Conservation (phyloP, 1,139 yeast genomes). For the Entelexis paramagnoliae region DNA sequence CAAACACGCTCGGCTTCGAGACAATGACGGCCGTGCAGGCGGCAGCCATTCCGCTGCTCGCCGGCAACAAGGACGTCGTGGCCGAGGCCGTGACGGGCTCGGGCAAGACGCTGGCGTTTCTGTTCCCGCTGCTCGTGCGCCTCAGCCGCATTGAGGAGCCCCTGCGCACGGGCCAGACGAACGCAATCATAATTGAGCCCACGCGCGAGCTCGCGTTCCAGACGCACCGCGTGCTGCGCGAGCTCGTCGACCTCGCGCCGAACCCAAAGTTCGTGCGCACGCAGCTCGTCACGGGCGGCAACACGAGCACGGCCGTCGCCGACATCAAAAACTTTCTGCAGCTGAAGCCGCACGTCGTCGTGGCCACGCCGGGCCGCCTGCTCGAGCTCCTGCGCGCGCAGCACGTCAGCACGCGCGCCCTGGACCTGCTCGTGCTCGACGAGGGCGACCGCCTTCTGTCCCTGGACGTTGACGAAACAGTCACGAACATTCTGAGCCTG, state of each 20-base stretch:
- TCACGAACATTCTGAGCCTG: slow-evolving; percentile 54
- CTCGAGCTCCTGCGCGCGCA: slow-evolving; percentile 52
- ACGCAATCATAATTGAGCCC: slow-evolving; percentile 70
- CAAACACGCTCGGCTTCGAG: slow-evolving; percentile 60
- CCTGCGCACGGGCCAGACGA: slow-evolving; percentile 44
- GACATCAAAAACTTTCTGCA: slow-evolving; percentile 50
- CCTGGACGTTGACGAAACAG: slow-evolving; percentile 64
- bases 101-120: slow-evolving; percentile 85
- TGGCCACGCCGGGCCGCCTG: slow-evolving; percentile 91
- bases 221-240: slow-evolving; percentile 55
- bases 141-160: slow-evolving; percentile 20
- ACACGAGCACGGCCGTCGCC: slow-evolving; percentile 52
- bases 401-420: slow-evolving; percentile 36
- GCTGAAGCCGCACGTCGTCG: slow-evolving; percentile 45
- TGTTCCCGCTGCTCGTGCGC: slow-evolving; percentile 61
- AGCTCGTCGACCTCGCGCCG: slow-evolving; percentile 52
- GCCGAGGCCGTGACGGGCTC: slow-evolving; percentile 92
- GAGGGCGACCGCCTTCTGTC: slow-evolving; percentile 90
- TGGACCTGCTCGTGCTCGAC: slow-evolving; percentile 72
- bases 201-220: slow-evolving; percentile 89
- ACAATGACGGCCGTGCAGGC: slow-evolving; percentile 98
- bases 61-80: slow-evolving; percentile 88
- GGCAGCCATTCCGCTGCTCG: slow-evolving; percentile 75
- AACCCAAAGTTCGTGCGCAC: slow-evolving; percentile 40
- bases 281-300: slow-evolving; percentile 75